Conservation (phyloP, 495 filamentous ascomycete species). For the Acidiella bohemica region DNA sequence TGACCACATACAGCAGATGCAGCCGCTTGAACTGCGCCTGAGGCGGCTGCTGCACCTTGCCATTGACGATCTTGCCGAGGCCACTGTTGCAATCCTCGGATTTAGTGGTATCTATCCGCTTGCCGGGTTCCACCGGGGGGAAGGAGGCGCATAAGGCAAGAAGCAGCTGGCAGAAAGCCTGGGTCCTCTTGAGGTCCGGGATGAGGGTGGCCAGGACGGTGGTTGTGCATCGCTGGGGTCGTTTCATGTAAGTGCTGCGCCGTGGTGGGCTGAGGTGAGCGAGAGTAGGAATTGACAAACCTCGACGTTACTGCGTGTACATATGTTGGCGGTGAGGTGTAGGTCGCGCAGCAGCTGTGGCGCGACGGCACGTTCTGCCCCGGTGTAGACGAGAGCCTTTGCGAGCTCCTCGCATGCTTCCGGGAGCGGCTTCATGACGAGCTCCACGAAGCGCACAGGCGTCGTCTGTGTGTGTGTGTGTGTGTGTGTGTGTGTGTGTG, state of each 20-base stretch:
- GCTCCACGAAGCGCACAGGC: no score
- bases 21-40: constrained; percentile 10
- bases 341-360: constrained; percentile 1
- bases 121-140: constrained; percentile 1
- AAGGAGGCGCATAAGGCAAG: constrained; percentile 6
- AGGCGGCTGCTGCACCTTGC: constrained; percentile 11
- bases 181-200: background rate
- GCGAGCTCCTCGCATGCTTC: background rate
- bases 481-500: no score
- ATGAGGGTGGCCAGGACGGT: constrained; percentile 1
- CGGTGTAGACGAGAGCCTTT: no score
- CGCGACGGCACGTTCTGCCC: no score
- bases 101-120: constrained; percentile 6
- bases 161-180: background rate
- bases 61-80: constrained; percentile 6
- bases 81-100: constrained; percentile 4
- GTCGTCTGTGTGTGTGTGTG: no score
- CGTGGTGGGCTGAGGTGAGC: no score
- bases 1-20: constrained; percentile 10
- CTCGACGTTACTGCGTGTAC: constrained; percentile 5
- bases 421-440: no score
- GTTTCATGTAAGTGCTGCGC: no score
- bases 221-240: background rate
- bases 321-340: constrained; percentile 1
- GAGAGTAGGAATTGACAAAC: constrained; percentile 1